These are phyloP conservation scores for Reticulascus tulasneorum DNA, from an alignment of 2,329 filamentous ascomycete species.

Conservation along the genomic window DNA sequence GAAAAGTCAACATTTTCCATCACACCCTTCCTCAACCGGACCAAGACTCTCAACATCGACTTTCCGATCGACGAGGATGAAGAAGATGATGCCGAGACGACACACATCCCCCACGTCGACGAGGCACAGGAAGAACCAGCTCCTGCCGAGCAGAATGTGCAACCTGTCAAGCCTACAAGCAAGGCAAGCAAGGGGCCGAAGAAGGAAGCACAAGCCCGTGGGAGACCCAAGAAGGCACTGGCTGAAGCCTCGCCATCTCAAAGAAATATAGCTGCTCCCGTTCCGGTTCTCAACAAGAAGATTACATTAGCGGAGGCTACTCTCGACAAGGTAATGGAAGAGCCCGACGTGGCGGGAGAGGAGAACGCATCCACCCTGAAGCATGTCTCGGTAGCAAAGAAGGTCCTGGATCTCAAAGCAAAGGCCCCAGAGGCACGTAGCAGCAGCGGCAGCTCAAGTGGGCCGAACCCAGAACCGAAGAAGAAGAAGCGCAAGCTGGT, in stretches of 20 bases:
- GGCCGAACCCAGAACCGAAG: conserved; percentile 37
- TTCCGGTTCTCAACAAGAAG: conserved; percentile 17
- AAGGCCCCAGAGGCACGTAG: conserved; percentile 25
- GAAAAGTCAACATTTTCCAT: conserved; percentile 93
- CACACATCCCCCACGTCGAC: conserved; percentile 10
- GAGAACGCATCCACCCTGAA: conserved; percentile 25
- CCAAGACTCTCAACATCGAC: conserved; percentile 45
- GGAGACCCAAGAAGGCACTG: conserved; percentile 43
- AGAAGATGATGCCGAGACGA: conserved; percentile 20
- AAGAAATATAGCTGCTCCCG: conserved; percentile 41
- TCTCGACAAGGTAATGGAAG: conserved; percentile 36
- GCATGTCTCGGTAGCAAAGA: conserved; percentile 14
- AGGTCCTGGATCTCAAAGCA: conserved; percentile 14
- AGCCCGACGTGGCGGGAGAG: conserved; percentile 22
- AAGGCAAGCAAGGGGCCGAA: conserved; percentile 4
- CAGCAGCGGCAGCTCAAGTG: conserved; percentile 21
- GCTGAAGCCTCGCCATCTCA: conserved; percentile 40
- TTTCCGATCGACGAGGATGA: conserved; percentile 27
- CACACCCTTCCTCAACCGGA: conserved; percentile 85
- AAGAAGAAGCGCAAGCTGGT: conserved; percentile 74
- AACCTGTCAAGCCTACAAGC: conserved; percentile 15
- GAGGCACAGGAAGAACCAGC: conserved; percentile 11
- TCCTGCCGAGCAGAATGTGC: conserved; percentile 9
- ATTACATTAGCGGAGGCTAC: conserved; percentile 29
- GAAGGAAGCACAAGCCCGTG: conserved; percentile 43